Percentiles rank a stretch among this genome's conserved stretches.
phyloP scores from a whole-genome alignment of 768 basidiomycete genomes.

The Kwoniella mangroviensis region DNA sequence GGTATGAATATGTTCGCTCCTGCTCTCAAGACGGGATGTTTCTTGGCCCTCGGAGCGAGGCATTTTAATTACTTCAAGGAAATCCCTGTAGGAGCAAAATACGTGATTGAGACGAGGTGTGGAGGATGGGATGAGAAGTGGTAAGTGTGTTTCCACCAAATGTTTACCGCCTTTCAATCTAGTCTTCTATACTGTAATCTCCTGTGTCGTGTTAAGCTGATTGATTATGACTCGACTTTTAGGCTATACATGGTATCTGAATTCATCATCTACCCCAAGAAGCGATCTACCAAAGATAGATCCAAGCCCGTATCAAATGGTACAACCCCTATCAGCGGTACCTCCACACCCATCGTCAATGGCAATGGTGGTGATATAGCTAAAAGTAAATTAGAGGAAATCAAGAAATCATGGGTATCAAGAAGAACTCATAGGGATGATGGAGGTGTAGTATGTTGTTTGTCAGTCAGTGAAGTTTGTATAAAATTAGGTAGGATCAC shows the following conservation, averaged over 20 bases:
- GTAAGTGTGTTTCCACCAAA: slow-evolving; percentile 24
- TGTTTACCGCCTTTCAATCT: too few relatives aligned
- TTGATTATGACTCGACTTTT: neutral
- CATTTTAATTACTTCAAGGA: slow-evolving; percentile 57
- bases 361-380: neutral
- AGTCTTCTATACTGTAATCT: too few relatives aligned
- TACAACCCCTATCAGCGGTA: neutral
- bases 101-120: slow-evolving; percentile 51
- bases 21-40: slow-evolving; percentile 34
- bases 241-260: slow-evolving; percentile 55
- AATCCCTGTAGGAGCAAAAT: slow-evolving; percentile 52
- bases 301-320: neutral
- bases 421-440: slow-evolving; percentile 3
- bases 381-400: slow-evolving; percentile 7
- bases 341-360: neutral
- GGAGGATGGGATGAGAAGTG: slow-evolving; percentile 59
- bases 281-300: slow-evolving; percentile 5
- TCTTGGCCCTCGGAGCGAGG: slow-evolving; percentile 46
- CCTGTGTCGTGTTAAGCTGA: neutral
- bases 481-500: slow-evolving; percentile 13
- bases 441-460: slow-evolving; percentile 13
- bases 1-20: slow-evolving; percentile 42
- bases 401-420: slow-evolving; percentile 7
- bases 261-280: slow-evolving; percentile 56
- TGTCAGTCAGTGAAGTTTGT: slow-evolving; percentile 11